Percentiles rank a stretch among this genome's conserved stretches.
Evolutionary conservation across 2,329 filamentous ascomycete species (phyloP).

Genomic region (Thelonectria blattea): DNA sequence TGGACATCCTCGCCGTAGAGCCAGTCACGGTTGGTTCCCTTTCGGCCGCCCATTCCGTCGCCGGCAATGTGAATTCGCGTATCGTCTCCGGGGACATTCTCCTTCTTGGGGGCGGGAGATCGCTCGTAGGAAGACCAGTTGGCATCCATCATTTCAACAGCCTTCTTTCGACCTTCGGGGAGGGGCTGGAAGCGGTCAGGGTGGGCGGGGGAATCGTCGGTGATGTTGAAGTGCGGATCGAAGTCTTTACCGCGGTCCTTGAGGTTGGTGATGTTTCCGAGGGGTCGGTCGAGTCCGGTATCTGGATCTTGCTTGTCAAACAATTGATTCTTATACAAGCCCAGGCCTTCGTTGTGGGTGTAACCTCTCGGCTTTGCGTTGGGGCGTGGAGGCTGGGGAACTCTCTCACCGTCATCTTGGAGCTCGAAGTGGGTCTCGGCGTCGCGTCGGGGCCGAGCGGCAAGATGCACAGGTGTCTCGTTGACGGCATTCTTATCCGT

Average conservation of each 20-base stretch:
- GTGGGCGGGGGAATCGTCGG: conserved; percentile 67
- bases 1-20: conserved; percentile 58
- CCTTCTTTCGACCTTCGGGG: conserved; percentile 68
- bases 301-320: conserved; percentile 63
- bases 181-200: conserved; percentile 51
- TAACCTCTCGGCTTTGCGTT: conserved; percentile 57
- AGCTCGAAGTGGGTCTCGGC: conserved; percentile 85
- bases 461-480: conserved; percentile 63
- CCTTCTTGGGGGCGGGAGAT: conserved; percentile 49
- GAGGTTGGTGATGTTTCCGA: conserved; percentile 74
- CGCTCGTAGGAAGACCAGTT: conserved; percentile 64
- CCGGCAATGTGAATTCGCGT: conserved; percentile 55
- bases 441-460: conserved; percentile 75
- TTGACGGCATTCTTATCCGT: conserved; percentile 64
- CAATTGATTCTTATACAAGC: conserved; percentile 78
- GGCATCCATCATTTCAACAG: conserved; percentile 74
- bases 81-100: conserved; percentile 22
- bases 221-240: conserved; percentile 76
- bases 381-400: conserved; percentile 53
- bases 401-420: conserved; percentile 72
- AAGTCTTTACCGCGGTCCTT: conserved; percentile 79
- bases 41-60: conserved; percentile 70
- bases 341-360: conserved; percentile 69
- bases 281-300: conserved; percentile 51
- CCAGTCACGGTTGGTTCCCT: conserved; percentile 61